Evolutionary conservation across 1,284 basidiomycete genomes (phyloP).

Genomic region (Ceratobasidium theobromae): DNA sequence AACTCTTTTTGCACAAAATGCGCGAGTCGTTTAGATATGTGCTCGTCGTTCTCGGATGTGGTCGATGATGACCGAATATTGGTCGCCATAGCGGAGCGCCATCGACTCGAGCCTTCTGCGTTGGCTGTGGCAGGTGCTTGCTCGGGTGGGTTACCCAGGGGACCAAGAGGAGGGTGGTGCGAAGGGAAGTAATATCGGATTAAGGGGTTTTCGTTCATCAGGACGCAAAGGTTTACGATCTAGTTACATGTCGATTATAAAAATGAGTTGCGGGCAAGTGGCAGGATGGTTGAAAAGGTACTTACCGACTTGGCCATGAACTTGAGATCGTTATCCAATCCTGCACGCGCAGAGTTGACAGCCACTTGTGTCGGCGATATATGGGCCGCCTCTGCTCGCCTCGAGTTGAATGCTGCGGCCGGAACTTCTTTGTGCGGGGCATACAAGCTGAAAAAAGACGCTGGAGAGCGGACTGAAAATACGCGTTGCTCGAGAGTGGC

Average conservation of each 20-base stretch:
- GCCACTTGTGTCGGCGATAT: constrained; percentile 55
- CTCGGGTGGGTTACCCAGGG: constrained; percentile 64
- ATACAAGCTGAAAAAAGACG: constrained; percentile 83
- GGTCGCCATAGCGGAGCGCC: constrained; percentile 51
- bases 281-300: constrained; percentile 1
- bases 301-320: constrained; percentile 66
- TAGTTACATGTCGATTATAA: constrained; percentile 43
- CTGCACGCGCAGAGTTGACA: constrained; percentile 46
- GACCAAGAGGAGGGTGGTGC: constrained; percentile 83
- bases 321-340: constrained; percentile 80
- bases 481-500: constrained; percentile 83
- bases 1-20: constrained; percentile 77
- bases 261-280: background rate
- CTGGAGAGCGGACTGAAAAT: constrained; percentile 76
- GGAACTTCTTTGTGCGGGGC: constrained; percentile 71
- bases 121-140: constrained; percentile 54
- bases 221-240: constrained; percentile 90
- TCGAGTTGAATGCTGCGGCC: constrained; percentile 34
- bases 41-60: constrained; percentile 43
- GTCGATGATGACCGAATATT: constrained; percentile 28
- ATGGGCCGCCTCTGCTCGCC: constrained; percentile 20
- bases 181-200: constrained; percentile 92
- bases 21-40: constrained; percentile 76
- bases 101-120: constrained; percentile 61
- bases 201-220: constrained; percentile 90